phyloP scores from a whole-genome alignment of 495 filamentous ascomycete genomes.

The Filosporella fistucella region DNA sequence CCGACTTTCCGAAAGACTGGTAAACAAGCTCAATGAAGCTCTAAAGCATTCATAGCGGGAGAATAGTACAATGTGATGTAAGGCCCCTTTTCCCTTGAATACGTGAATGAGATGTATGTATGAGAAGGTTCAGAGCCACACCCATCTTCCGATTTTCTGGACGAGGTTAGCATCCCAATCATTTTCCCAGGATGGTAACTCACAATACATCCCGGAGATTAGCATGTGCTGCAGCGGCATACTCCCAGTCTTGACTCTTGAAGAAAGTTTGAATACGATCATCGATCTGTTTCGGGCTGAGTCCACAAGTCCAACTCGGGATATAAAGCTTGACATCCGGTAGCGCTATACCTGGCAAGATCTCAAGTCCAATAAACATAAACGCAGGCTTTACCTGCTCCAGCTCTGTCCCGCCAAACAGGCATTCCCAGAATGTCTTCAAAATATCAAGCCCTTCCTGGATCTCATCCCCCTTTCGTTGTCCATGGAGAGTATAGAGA shows the following conservation, averaged over 20 bases:
- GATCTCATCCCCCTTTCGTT: neutral
- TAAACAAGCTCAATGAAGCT: too few relatives aligned
- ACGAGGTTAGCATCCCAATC: neutral
- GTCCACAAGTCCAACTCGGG: neutral
- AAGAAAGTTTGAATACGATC: neutral
- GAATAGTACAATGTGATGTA: constrained; percentile 1
- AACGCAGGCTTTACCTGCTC: neutral
- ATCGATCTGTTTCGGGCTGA: neutral
- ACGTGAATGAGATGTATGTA: constrained; percentile 7
- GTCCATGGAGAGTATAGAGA: neutral
- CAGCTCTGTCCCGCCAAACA: neutral
- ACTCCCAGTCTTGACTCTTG: neutral
- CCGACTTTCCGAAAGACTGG: too few relatives aligned
- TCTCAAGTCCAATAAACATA: neutral
- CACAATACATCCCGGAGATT: neutral
- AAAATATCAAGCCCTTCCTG: neutral
- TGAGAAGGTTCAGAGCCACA: neutral
- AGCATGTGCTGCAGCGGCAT: neutral
- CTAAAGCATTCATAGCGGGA: too few relatives aligned
- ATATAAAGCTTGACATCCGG: constrained; percentile 2
- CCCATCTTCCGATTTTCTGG: neutral
- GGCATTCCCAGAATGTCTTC: neutral
- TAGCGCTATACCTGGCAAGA: neutral
- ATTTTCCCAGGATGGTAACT: neutral
- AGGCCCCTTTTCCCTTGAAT: neutral